Evolutionary conservation across 306 rosid genomes (phyloP).

Genomic region (Leucaena leucocephala): DNA sequence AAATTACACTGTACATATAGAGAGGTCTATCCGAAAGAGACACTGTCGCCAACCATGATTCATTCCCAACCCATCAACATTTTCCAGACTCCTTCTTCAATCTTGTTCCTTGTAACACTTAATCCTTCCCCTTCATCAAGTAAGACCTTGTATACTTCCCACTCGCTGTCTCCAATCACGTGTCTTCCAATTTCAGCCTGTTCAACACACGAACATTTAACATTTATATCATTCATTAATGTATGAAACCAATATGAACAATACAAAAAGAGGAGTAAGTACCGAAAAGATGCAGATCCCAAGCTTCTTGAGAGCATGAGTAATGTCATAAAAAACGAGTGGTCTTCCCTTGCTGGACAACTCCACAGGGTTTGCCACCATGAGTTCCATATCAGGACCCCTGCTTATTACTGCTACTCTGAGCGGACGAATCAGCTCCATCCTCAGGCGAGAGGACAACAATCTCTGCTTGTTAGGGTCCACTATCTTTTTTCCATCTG

Average conservation of each 20-base stretch:
- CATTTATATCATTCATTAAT: neutral
- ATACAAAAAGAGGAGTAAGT: slow-evolving; percentile 27
- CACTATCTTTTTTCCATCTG: slow-evolving; percentile 85
- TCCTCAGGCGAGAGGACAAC: slow-evolving; percentile 65
- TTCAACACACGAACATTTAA: slow-evolving; percentile 14
- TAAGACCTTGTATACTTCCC: slow-evolving; percentile 90
- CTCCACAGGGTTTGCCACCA: slow-evolving; percentile 93
- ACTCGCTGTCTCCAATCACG: slow-evolving; percentile 72
- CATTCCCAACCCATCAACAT: slow-evolving; percentile 95
- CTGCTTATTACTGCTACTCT: slow-evolving; percentile 75
- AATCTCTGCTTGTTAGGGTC: slow-evolving; percentile 76
- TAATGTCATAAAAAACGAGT: slow-evolving; percentile 86
- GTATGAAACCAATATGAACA: neutral
- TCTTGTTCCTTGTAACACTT: slow-evolving; percentile 54
- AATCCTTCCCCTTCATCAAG: slow-evolving; percentile 81
- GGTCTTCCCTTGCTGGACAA: slow-evolving; percentile 94
- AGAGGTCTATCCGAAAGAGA: slow-evolving; percentile 17
- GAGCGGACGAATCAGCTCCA: slow-evolving; percentile 77
- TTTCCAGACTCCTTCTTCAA: slow-evolving; percentile 81
- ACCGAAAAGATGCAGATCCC: slow-evolving; percentile 82
- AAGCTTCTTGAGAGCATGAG: slow-evolving; percentile 83
- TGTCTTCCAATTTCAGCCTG: slow-evolving; percentile 96
- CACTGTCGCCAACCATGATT: slow-evolving; percentile 28
- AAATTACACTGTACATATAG: slow-evolving; percentile 36
- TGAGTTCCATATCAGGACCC: slow-evolving; percentile 86